Conservation (phyloP, 768 basidiomycete species). For the Tylopilus vinaceipallidus region DNA sequence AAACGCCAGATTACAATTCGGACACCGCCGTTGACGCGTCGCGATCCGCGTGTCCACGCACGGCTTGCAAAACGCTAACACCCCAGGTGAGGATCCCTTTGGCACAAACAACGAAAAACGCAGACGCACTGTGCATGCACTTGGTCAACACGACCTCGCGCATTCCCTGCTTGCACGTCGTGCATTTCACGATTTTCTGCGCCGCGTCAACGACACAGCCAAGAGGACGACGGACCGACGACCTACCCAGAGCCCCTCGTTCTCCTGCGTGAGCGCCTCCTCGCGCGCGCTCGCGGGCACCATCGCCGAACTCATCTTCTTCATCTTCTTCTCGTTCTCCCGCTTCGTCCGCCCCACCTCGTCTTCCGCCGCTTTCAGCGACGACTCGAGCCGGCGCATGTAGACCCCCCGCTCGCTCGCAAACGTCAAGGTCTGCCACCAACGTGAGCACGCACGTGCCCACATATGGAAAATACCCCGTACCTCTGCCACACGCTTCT, state of each 20-base stretch:
- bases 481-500: constrained; percentile 40
- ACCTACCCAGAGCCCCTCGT: constrained; percentile 60
- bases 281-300: constrained; percentile 31
- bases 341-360: constrained; percentile 44
- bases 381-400: constrained; percentile 22
- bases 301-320: constrained; percentile 36
- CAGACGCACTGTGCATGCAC: constrained; percentile 84
- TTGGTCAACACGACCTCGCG: constrained; percentile 80
- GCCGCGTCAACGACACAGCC: no score
- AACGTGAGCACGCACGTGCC: neutral
- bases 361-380: constrained; percentile 39
- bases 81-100: neutral
- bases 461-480: constrained; percentile 7
- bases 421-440: constrained; percentile 26
- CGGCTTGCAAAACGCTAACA: constrained; percentile 75
- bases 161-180: constrained; percentile 78
- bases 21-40: constrained; percentile 92
- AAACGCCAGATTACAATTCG: constrained; percentile 81
- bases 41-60: constrained; percentile 87
- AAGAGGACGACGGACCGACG: no score
- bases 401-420: constrained; percentile 32
- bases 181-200: constrained; percentile 85
- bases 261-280: constrained; percentile 44
- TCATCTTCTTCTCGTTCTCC: constrained; percentile 54
- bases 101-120: neutral